These are phyloP conservation scores for Eimeria sp. DNA, from an alignment of 169 alveolate genomes.

Conservation along the genomic window DNA sequence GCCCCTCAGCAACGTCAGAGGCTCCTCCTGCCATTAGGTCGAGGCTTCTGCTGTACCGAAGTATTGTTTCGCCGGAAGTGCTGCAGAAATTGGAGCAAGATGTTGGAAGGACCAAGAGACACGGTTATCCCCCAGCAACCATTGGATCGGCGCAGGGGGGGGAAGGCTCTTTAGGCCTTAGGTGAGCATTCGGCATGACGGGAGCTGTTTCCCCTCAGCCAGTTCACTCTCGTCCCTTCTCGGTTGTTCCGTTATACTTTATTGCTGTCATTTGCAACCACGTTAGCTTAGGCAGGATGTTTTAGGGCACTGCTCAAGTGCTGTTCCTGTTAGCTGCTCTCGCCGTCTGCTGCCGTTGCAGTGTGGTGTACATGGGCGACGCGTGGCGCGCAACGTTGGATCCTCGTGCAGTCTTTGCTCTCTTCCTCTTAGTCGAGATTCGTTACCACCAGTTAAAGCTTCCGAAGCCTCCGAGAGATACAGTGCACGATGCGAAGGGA, in stretches of 20 bases:
- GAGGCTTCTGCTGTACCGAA: slow-evolving; percentile 61
- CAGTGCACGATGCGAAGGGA: slow-evolving; percentile 42
- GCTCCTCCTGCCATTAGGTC: slow-evolving; percentile 39
- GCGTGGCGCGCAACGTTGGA: slow-evolving; percentile 77
- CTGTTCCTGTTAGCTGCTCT: background rate
- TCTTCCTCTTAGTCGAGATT: slow-evolving; percentile 66
- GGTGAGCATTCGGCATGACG: background rate
- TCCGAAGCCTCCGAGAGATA: slow-evolving; percentile 1
- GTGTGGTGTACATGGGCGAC: slow-evolving; percentile 81
- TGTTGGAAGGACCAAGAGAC: slow-evolving; percentile 41
- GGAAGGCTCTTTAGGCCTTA: slow-evolving; percentile 1
- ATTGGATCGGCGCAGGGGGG: slow-evolving; percentile 10
- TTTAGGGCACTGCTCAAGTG: background rate
- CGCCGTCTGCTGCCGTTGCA: background rate
- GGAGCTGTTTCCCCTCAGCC: background rate
- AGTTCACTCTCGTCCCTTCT: background rate
- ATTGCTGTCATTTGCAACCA: background rate
- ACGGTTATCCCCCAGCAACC: slow-evolving; percentile 46
- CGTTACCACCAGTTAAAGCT: slow-evolving; percentile 79
- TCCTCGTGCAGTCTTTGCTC: slow-evolving; percentile 73
- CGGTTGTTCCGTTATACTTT: background rate
- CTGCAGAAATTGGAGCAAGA: slow-evolving; percentile 50
- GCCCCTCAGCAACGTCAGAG: slow-evolving; percentile 13
- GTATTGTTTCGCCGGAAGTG: slow-evolving; percentile 38
- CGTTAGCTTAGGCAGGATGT: background rate